phyloP scores from a whole-genome alignment of 2,329 filamentous ascomycete species.

The Ascochyta lentis region DNA sequence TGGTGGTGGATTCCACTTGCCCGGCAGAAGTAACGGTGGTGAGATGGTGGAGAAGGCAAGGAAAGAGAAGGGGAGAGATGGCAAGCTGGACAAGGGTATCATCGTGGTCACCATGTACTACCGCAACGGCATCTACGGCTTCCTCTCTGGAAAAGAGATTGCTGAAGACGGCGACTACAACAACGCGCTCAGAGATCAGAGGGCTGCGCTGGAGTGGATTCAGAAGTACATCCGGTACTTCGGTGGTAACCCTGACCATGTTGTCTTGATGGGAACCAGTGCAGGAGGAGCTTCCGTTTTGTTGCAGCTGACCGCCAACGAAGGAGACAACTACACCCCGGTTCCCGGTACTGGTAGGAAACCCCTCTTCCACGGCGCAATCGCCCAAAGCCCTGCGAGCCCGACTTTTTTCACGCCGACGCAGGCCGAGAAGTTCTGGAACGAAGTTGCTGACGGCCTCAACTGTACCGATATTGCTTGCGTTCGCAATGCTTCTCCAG shows the following conservation, averaged over 20 bases:
- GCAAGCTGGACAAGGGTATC: conserved; percentile 42
- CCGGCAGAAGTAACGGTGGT: conserved; percentile 40
- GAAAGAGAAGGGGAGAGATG: conserved; percentile 31
- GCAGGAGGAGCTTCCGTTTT: conserved; percentile 42
- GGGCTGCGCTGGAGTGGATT: conserved; percentile 51
- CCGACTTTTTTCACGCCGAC: conserved; percentile 42
- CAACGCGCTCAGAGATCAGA: conserved; percentile 47
- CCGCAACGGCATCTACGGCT: conserved; percentile 53
- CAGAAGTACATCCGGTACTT: conserved; percentile 54
- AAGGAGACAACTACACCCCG: conserved; percentile 35
- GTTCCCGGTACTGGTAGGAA: conserved; percentile 38
- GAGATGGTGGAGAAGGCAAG: conserved; percentile 43
- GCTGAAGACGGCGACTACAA: conserved; percentile 46
- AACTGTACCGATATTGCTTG: conserved; percentile 43
- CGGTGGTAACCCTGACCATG: conserved; percentile 54
- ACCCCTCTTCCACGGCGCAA: conserved; percentile 41
- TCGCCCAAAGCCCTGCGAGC: conserved; percentile 41
- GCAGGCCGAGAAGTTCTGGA: conserved; percentile 42
- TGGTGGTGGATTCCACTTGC: conserved; percentile 53
- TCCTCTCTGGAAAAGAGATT: conserved; percentile 52
- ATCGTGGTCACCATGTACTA: conserved; percentile 45
- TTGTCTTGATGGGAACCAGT: conserved; percentile 54
- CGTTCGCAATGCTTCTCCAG: conserved; percentile 33
- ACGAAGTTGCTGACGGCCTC: conserved; percentile 38
- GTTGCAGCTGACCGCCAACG: conserved; percentile 40